These are phyloP conservation scores for Eucalyptus fibrosa DNA, from an alignment of 345 rosid species.

Conservation along the genomic window DNA sequence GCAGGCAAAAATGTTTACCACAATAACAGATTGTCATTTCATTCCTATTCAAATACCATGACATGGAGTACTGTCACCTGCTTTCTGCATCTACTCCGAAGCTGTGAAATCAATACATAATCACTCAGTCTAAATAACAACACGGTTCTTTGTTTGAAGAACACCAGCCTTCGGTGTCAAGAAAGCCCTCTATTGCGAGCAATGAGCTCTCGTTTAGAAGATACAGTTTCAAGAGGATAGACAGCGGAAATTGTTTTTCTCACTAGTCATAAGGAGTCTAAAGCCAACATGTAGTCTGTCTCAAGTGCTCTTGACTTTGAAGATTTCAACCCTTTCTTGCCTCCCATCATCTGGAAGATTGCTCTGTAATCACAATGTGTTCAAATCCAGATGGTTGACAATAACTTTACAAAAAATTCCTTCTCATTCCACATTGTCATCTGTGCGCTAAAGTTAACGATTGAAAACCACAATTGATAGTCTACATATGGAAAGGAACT, in stretches of 20 bases:
- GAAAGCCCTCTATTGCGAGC: not conserved
- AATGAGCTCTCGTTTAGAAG: not conserved
- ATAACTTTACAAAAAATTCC: not conserved
- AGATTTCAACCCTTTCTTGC: not conserved
- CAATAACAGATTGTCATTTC: not conserved
- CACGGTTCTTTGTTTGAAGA: not conserved
- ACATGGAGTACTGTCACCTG: not conserved
- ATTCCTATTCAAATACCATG: not conserved
- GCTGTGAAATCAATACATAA: not conserved
- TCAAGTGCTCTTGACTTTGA: not conserved
- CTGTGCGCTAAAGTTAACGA: not conserved
- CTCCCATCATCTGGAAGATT: not conserved
- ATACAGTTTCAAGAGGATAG: not conserved
- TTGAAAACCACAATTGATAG: not conserved
- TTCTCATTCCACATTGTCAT: not conserved
- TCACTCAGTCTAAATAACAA: not conserved
- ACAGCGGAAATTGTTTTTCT: not conserved
- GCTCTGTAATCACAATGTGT: not conserved
- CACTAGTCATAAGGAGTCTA: not conserved
- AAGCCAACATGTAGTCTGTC: not conserved
- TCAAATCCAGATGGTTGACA: not conserved
- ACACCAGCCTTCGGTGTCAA: not conserved
- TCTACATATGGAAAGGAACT: not conserved
- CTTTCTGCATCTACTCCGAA: not conserved
- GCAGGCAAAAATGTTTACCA: not conserved